Base-by-base conservation (phyloP, 2,329 filamentous ascomycete species). In the Pseudocercospora vitis region DNA sequence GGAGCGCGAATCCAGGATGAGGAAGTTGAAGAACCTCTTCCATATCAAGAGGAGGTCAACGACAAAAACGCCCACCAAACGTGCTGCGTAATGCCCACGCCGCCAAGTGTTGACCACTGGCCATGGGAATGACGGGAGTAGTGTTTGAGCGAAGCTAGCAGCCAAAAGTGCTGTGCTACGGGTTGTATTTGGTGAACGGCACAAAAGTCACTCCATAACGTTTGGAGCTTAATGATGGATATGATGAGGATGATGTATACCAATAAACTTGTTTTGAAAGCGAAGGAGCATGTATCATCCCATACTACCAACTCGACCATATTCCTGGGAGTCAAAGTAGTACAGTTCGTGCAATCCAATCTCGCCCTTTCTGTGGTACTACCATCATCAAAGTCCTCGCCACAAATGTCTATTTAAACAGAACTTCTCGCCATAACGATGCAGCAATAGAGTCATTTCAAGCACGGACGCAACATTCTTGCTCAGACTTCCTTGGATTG, bases 21-120 rank as follows among this genome's bases (percentile, higher is more conserved):
- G 59, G 49, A 67, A 64, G 52, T 45, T 72, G 54, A 72, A 70
- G 59, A 69, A 60, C 26, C 58, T 70, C 28, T 65, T 71, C 55
- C 68, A 59, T 7, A 65, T 70, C 46, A 70, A 69, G 57, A 42
- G 65, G 2, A 57, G 57, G 23, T 55, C 62, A 12, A 62, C 60
- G 24, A 46, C 35, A 12, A 56, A 56, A 16, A 52, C 52, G 12
- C 24, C 56, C 7, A 29, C 46, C 7, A 46, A 49, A 18, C 50
- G 29, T 16, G 50, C 50, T 11, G 26, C 19, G 24, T 57, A 29
- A 50, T 45, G 3, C n/a, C 1, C 6, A 5, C 2, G 19, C 3
- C 37, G 3, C 21, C 7, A 23, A 2, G 2, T 42, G 21, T 24
- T 21, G 3, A 1, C 16, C 16, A 6, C 24, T 45, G n/a, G 26